These are phyloP conservation scores for Pleurotus cornucopiae DNA, from an alignment of 768 basidiomycete species.

Conservation along the genomic window DNA sequence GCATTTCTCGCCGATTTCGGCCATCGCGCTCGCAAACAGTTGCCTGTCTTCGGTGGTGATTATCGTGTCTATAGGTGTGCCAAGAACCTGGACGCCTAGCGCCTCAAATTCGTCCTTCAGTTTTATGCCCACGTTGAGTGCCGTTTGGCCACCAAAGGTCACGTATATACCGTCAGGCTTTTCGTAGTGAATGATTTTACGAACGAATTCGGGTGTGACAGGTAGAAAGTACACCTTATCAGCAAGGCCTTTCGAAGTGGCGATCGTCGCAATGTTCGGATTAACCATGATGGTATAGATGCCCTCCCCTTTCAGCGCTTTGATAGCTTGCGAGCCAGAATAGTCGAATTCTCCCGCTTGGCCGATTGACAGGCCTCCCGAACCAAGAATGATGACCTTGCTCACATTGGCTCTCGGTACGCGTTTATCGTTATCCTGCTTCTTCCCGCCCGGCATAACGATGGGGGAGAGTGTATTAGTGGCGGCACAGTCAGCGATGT, in stretches of 20 bases:
- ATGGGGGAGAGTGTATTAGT: constrained; percentile 56
- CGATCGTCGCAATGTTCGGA: constrained; percentile 98
- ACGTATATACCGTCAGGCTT: constrained; percentile 99
- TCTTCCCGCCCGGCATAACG: constrained; percentile 72
- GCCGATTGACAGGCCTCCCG: constrained; percentile 95
- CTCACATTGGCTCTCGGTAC: constrained; percentile 72
- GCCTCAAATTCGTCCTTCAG: constrained; percentile 94
- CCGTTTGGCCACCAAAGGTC: constrained; percentile 98
- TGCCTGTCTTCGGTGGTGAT: constrained; percentile 97
- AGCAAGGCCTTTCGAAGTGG: constrained; percentile 93
- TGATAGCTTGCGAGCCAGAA: constrained; percentile 98
- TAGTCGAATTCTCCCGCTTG: constrained; percentile 99
- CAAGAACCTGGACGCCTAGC: constrained; percentile 89
- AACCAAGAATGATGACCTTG: constrained; percentile 96
- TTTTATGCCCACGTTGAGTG: constrained; percentile 93
- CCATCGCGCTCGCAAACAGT: constrained; percentile 92
- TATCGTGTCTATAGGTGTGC: constrained; percentile 95
- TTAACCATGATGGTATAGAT: constrained; percentile 99
- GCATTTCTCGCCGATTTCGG: constrained; percentile 91
- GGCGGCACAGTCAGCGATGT: constrained; percentile 68
- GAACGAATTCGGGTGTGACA: constrained; percentile 95
- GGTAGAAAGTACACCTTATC: constrained; percentile 99
- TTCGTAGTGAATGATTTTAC: constrained; percentile 98
- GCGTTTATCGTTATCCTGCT: constrained; percentile 75
- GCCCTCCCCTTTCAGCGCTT: constrained; percentile 97